Percentiles rank a stretch among this genome's conserved stretches.
Conservation (phyloP, 495 filamentous ascomycete genomes). For the Tricharina praecox region DNA sequence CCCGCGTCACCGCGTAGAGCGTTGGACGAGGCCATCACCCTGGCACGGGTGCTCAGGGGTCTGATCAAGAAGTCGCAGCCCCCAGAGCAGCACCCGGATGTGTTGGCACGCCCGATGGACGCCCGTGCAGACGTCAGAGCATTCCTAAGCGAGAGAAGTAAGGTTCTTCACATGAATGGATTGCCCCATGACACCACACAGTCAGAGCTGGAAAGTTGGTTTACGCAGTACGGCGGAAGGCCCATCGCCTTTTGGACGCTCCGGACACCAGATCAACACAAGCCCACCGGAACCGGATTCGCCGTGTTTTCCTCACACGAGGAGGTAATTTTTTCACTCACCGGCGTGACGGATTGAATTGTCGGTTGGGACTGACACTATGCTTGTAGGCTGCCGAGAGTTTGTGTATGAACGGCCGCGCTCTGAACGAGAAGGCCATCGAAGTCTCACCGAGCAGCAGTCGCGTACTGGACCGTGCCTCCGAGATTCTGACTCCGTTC, state of each 20-base stretch:
- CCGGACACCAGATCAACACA: slow-evolving; percentile 93
- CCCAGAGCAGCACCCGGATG: slow-evolving; percentile 73
- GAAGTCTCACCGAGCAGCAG: slow-evolving; percentile 95
- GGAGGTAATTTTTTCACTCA: slow-evolving; percentile 45
- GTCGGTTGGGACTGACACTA: slow-evolving; percentile 4
- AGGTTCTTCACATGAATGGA: slow-evolving; percentile 92
- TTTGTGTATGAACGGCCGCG: slow-evolving; percentile 96
- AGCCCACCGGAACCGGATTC: slow-evolving; percentile 92
- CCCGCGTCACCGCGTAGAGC: slow-evolving; percentile 93
- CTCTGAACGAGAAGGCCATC: slow-evolving; percentile 95
- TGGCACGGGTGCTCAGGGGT: slow-evolving; percentile 78
- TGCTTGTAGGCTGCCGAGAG: slow-evolving; percentile 68
- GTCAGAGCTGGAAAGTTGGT: slow-evolving; percentile 96
- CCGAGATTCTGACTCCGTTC: slow-evolving; percentile 89
- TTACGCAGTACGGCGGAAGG: slow-evolving; percentile 92
- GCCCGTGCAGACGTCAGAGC: slow-evolving; percentile 91
- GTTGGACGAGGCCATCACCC: slow-evolving; percentile 91
- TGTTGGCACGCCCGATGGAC: slow-evolving; percentile 88
- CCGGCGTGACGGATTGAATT: no score
- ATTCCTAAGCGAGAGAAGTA: slow-evolving; percentile 86
- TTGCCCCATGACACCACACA: slow-evolving; percentile 96
- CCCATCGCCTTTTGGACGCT: slow-evolving; percentile 99
- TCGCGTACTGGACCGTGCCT: slow-evolving; percentile 82
- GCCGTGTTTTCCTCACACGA: slow-evolving; percentile 97
- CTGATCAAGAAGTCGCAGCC: slow-evolving; percentile 92